Percentiles rank a stretch among this genome's conserved stretches.
Evolutionary conservation across 805 yeast species (phyloP).

Genomic region (Starmerella etchellsii): DNA sequence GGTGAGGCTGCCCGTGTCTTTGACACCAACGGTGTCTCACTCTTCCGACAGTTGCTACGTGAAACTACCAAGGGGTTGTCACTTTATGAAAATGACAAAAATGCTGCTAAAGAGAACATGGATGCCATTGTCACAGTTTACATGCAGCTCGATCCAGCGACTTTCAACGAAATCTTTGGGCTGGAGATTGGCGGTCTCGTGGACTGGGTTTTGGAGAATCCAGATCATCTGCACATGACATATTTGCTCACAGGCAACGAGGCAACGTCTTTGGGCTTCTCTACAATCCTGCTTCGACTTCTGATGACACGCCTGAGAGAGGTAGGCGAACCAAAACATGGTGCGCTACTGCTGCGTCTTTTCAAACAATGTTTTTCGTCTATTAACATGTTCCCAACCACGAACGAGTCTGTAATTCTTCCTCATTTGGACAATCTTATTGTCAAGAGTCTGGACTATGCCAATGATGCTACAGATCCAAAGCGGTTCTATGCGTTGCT

Average conservation of each 20-base stretch:
- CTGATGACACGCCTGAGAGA: conserved; percentile 61
- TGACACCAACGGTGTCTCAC: conserved; percentile 67
- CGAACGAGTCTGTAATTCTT: conserved; percentile 74
- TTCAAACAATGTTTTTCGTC: conserved; percentile 94
- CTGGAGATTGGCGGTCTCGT: conserved; percentile 68
- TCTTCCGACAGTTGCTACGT: conserved; percentile 62
- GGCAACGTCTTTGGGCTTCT: conserved; percentile 83
- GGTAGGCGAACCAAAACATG: conserved; percentile 59
- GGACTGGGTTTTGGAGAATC: conserved; percentile 65
- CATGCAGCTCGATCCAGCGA: conserved; percentile 86
- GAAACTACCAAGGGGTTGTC: conserved; percentile 74
- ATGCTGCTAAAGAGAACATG: conserved; percentile 60
- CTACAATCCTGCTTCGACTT: conserved; percentile 68
- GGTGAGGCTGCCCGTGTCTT: conserved; percentile 75
- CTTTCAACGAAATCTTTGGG: conserved; percentile 83
- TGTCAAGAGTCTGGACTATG: conserved; percentile 58
- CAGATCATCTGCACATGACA: conserved; percentile 78
- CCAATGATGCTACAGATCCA: conserved; percentile 84
- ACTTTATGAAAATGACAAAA: conserved; percentile 42
- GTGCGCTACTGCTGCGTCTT: conserved; percentile 63
- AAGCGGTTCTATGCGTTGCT: conserved; percentile 77
- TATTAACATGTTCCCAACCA: conserved; percentile 72
- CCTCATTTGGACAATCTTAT: conserved; percentile 82
- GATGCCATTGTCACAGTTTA: conserved; percentile 89
- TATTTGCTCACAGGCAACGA: conserved; percentile 91